Base-by-base conservation (phyloP, 1,139 yeast genomes). In the Ogataea hybrid region DNA sequence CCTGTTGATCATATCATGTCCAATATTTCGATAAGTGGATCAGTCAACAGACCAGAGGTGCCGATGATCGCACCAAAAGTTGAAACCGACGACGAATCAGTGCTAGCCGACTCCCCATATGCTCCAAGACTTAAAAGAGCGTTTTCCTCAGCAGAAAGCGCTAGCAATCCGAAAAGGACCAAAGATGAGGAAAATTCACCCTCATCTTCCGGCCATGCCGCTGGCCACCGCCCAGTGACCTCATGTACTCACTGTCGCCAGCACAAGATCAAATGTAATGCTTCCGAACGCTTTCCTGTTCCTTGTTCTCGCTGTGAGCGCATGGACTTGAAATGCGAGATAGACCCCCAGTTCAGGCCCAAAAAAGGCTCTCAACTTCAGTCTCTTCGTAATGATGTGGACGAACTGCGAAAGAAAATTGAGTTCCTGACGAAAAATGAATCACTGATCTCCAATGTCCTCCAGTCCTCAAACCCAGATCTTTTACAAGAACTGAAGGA, bases 211-310 rank as follows among this genome's bases (percentile, higher is more conserved):
- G 49, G 51, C 29, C 46, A 52, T 16, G 49, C 59, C 9, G 70
- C 75, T 0, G 79, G 79, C 1, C 90, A 84, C 56, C 68, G 96
- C 42, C 96, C 96, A 0, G 95, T 89, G 2, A 85, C 96, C 0
- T 84, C 95, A 3, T 89, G 97, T 59, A 86, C 96, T 0, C 94
- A 88, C 58, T 89, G 97, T 61, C 79, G 97, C 41, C 97, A 90
- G 60, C 97, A 89, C 61, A 90, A 90, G 64, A 88, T 89, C 64
- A 85, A 84, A 58, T 90, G 97, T 65, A 87, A 90, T 59, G 97
- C 97, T 0, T 77, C 87, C 3, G 92, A 85, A 20, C 80, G 83
- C 48, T 84, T 77, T 53, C 97, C 97, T 2, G 71, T 72, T 11
- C 87, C 96, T 0, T 90, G 97, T 62, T 76, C 83, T 25, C 66